Evolutionary conservation across 768 basidiomycete species (phyloP).

Genomic region (Scleroderma bovista): DNA sequence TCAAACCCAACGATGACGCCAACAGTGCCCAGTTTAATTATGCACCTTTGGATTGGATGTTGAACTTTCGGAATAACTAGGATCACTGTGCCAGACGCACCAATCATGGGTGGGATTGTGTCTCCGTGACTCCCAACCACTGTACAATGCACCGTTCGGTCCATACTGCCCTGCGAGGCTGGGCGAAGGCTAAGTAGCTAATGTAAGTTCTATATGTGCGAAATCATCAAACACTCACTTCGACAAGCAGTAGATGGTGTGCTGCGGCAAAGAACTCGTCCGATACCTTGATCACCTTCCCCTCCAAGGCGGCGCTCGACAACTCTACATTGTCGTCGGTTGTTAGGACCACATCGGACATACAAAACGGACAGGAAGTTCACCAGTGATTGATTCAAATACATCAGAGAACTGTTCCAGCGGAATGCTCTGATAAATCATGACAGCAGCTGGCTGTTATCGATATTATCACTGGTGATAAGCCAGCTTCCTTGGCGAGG

Average conservation of each 20-base stretch:
- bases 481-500: too few relatives aligned
- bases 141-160: constrained; percentile 89
- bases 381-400: constrained; percentile 52
- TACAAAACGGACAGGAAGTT: neutral
- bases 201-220: neutral
- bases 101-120: constrained; percentile 91
- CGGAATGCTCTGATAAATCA: constrained; percentile 32
- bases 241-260: constrained; percentile 73
- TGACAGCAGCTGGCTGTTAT: neutral
- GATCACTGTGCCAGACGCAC: constrained; percentile 34
- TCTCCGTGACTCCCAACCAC: constrained; percentile 90
- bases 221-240: constrained; percentile 43
- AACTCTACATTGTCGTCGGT: constrained; percentile 51
- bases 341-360: neutral
- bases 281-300: constrained; percentile 65
- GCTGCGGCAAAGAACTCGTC: constrained; percentile 97
- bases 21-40: constrained; percentile 79
- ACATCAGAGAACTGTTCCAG: constrained; percentile 42
- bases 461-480: too few relatives aligned
- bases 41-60: constrained; percentile 53
- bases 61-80: neutral
- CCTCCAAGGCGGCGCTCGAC: constrained; percentile 82
- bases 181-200: constrained; percentile 61
- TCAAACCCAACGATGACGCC: constrained; percentile 79
- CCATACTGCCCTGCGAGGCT: constrained; percentile 96